phyloP scores from a whole-genome alignment of 257 asterid species.

The Salvia rosmarinus region DNA sequence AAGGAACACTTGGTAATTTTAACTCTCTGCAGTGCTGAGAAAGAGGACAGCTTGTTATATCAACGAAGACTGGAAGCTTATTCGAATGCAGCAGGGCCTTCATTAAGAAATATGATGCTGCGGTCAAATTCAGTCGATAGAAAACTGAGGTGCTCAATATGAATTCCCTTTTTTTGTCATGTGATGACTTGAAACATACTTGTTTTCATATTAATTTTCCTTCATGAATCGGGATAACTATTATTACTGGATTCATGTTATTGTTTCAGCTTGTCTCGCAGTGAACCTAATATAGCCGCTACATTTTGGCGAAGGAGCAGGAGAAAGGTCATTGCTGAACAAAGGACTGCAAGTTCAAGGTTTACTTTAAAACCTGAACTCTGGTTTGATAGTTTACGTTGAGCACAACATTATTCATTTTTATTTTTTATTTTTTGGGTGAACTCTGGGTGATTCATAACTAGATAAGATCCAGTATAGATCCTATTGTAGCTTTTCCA shows the following conservation, averaged over 20 bases:
- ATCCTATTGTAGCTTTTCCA: conserved; percentile 21
- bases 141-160: conserved; percentile 66
- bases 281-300: conserved; percentile 92
- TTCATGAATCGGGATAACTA: conserved; percentile 16
- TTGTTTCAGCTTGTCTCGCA: conserved; percentile 75
- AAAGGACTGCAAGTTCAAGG: conserved; percentile 98
- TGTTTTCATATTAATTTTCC: background rate
- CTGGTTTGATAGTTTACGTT: conserved; percentile 32
- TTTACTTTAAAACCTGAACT: conserved; percentile 39
- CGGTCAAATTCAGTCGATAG: conserved; percentile 81
- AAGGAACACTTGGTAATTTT: background rate
- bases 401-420: conserved; percentile 15
- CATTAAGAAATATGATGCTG: conserved; percentile 82
- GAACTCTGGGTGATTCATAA: conserved; percentile 1
- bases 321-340: conserved; percentile 84
- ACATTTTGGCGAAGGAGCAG: conserved; percentile 96
- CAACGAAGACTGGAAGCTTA: conserved; percentile 78
- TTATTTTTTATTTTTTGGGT: background rate
- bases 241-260: conserved; percentile 37
- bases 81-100: conserved; percentile 78
- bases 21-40: conserved; percentile 65
- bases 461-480: background rate
- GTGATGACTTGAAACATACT: conserved; percentile 20
- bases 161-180: conserved; percentile 22
- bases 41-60: conserved; percentile 72